Evolutionary conservation across 2,329 filamentous ascomycete species (phyloP).

Genomic region (Alternaria tenuissima): DNA sequence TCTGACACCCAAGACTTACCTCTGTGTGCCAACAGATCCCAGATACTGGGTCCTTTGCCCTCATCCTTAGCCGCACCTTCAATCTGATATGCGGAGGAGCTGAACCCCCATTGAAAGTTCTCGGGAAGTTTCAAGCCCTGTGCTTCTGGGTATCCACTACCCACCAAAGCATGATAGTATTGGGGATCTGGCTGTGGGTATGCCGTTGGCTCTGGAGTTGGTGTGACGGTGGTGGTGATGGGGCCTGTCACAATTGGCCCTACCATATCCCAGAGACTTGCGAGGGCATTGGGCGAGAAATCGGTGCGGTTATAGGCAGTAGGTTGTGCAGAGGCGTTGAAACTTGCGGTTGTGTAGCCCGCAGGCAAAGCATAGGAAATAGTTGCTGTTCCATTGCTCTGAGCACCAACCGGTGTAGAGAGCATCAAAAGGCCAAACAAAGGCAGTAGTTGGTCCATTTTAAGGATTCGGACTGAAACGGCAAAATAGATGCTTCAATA

Average conservation of each 20-base stretch:
- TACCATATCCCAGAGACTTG: conserved; percentile 57
- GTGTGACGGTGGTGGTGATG: conserved; percentile 53
- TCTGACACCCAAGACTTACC: no score
- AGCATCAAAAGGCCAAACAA: conserved; percentile 29
- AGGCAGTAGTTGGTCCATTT: conserved; percentile 31
- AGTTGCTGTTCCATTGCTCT: conserved; percentile 27
- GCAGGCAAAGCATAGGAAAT: conserved; percentile 43
- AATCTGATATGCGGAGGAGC: conserved; percentile 53
- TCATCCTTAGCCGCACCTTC: conserved; percentile 56
- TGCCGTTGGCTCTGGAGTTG: conserved; percentile 54
- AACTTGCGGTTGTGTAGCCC: conserved; percentile 49
- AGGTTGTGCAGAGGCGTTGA: conserved; percentile 55
- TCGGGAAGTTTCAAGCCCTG: conserved; percentile 51
- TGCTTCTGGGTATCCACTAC: conserved; percentile 44
- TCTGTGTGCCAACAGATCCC: conserved; percentile 55
- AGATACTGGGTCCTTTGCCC: conserved; percentile 55
- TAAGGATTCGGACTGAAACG: conserved; percentile 6
- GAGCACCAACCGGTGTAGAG: conserved; percentile 19
- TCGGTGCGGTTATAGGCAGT: conserved; percentile 55
- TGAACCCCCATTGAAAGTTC: conserved; percentile 55
- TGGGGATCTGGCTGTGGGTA: conserved; percentile 50
- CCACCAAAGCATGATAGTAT: conserved; percentile 55
- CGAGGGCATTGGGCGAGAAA: conserved; percentile 58
- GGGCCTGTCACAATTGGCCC: conserved; percentile 54
- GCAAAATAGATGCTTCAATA: not conserved